A percentile compares a stretch with the other conserved stretches of the same genome.
Conservation (phyloP, 1,139 yeast genomes). For the Hemisphaericaspora xylanilytica region DNA sequence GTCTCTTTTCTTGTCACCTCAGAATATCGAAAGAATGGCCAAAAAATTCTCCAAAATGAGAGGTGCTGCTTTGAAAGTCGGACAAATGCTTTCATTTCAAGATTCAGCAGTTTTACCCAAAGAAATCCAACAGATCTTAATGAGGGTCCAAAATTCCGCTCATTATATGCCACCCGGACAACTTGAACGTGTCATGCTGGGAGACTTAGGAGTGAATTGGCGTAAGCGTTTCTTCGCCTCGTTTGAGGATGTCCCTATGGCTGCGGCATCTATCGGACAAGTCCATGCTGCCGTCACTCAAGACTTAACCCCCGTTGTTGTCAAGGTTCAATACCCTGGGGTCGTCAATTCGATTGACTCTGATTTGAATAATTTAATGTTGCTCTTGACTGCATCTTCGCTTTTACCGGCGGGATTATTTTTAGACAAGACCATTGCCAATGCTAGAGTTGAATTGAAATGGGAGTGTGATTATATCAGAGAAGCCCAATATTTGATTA, state of each 20-base stretch:
- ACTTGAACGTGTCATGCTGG: slow-evolving; percentile 69
- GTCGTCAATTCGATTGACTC: slow-evolving; percentile 91
- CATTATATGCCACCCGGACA: slow-evolving; percentile 96
- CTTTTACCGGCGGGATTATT: slow-evolving; percentile 89
- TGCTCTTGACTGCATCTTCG: slow-evolving; percentile 82
- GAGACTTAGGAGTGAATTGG: slow-evolving; percentile 82
- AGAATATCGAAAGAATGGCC: slow-evolving; percentile 84
- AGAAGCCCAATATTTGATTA: slow-evolving; percentile 77
- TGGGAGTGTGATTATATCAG: slow-evolving; percentile 98
- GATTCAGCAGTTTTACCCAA: slow-evolving; percentile 81
- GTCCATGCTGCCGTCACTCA: slow-evolving; percentile 81
- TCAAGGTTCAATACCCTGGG: slow-evolving; percentile 98
- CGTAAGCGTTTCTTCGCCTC: slow-evolving; percentile 59
- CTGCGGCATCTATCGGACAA: slow-evolving; percentile 98
- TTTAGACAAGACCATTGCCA: slow-evolving; percentile 86
- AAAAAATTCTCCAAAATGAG: slow-evolving; percentile 89
- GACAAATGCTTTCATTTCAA: slow-evolving; percentile 94
- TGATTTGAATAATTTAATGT: slow-evolving; percentile 78
- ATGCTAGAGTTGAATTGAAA: slow-evolving; percentile 87
- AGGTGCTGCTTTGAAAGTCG: slow-evolving; percentile 96
- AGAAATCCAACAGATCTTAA: slow-evolving; percentile 76
- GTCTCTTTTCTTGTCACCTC: slow-evolving; percentile 70
- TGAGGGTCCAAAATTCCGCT: slow-evolving; percentile 89
- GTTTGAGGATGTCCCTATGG: slow-evolving; percentile 88
- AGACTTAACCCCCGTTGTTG: slow-evolving; percentile 77